Conservation (phyloP, 2,329 filamentous ascomycete genomes). For the Ceratocystis alfenasii region DNA sequence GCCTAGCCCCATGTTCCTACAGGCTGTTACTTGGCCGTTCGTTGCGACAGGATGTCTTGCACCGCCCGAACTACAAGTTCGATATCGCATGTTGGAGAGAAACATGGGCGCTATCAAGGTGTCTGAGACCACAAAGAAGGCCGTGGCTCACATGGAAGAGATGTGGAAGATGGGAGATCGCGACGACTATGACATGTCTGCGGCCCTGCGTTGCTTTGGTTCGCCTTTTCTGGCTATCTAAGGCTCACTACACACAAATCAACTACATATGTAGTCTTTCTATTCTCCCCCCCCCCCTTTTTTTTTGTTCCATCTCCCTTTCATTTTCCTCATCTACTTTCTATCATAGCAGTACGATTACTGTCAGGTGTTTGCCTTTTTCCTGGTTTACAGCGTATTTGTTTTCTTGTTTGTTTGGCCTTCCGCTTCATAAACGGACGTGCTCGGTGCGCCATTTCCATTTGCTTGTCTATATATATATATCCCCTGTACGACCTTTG, state of each 20-base stretch:
- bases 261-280: neutral
- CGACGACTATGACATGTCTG: slow-evolving; percentile 13
- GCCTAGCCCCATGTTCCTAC: slow-evolving; percentile 28
- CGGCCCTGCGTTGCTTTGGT: slow-evolving; percentile 15
- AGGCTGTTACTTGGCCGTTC: slow-evolving; percentile 33
- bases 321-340: neutral
- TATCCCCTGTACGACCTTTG: neutral
- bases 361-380: neutral
- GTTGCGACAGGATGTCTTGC: slow-evolving; percentile 35
- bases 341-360: neutral
- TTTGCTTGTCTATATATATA: slow-evolving; percentile 5
- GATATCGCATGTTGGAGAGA: slow-evolving; percentile 34
- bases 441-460: neutral
- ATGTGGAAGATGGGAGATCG: slow-evolving; percentile 32
- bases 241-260: neutral
- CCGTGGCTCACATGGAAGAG: slow-evolving; percentile 36
- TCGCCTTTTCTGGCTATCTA: slow-evolving; percentile 20
- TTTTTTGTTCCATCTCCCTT: neutral
- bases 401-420: neutral
- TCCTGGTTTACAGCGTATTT: neutral
- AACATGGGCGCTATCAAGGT: slow-evolving; percentile 34
- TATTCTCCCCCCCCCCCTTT: neutral
- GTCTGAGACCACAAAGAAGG: slow-evolving; percentile 37
- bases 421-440: neutral
- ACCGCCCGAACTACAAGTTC: slow-evolving; percentile 32